Conservation (phyloP, 2,329 filamentous ascomycete species). For the Purpureocillium takamizusanense region DNA sequence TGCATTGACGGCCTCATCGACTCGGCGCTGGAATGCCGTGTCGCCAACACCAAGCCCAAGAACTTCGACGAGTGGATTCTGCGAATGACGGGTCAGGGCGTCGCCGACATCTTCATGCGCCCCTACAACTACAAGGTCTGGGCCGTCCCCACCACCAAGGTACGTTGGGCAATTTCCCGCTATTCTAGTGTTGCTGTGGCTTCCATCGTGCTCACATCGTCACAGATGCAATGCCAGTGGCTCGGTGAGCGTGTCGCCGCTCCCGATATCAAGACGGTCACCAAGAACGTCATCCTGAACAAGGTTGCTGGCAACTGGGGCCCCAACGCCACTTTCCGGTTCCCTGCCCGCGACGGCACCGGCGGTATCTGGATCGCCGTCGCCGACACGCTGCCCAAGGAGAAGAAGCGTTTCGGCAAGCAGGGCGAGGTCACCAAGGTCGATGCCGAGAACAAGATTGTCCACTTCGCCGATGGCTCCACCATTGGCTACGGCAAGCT, state of each 20-base stretch:
- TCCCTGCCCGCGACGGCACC: constrained; percentile 90
- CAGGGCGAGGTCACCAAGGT: constrained; percentile 78
- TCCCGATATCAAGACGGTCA: constrained; percentile 88
- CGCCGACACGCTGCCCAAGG: constrained; percentile 80
- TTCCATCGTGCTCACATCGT: not conserved
- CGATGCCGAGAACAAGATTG: constrained; percentile 75
- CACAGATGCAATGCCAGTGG: constrained; percentile 97
- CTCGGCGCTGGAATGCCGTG: constrained; percentile 77
- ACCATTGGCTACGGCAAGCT: constrained; percentile 88
- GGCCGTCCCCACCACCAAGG: constrained; percentile 96
- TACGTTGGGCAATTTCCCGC: constrained; percentile 26
- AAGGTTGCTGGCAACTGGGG: constrained; percentile 98
- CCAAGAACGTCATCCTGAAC: constrained; percentile 88
- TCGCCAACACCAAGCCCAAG: constrained; percentile 84
- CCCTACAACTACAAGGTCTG: constrained; percentile 99
- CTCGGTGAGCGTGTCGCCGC: constrained; percentile 97
- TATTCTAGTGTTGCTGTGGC: not conserved
- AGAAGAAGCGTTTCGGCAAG: constrained; percentile 87
- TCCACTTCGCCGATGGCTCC: constrained; percentile 74
- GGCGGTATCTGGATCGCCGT: constrained; percentile 99
- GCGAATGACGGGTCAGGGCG: constrained; percentile 78
- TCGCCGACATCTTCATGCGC: constrained; percentile 96
- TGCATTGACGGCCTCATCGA: constrained; percentile 96
- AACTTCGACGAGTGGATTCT: constrained; percentile 98
- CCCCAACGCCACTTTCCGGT: constrained; percentile 95